Percentiles rank a stretch among this genome's conserved stretches.
Evolutionary conservation across 2,329 filamentous ascomycete genomes (phyloP).

Genomic region (Zymoseptoria brevis): DNA sequence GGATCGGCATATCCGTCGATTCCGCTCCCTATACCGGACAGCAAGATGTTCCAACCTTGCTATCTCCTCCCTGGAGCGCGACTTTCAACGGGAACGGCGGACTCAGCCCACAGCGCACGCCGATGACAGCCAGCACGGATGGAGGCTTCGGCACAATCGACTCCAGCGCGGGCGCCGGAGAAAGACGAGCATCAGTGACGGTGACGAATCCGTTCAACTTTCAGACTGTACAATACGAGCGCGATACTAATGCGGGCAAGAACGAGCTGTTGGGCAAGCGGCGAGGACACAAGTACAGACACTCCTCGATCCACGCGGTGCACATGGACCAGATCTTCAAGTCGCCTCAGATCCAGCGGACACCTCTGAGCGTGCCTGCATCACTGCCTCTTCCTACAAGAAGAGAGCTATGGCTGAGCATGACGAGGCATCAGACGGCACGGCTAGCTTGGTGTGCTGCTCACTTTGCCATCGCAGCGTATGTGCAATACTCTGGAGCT

Average conservation of each 20-base stretch:
- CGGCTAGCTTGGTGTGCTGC: constrained; percentile 84
- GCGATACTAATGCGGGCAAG: constrained; percentile 49
- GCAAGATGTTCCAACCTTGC: constrained; percentile 15
- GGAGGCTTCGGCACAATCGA: constrained; percentile 23
- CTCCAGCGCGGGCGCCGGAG: constrained; percentile 6
- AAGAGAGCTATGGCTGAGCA: constrained; percentile 78
- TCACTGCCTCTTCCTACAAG: constrained; percentile 87
- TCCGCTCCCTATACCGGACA: constrained; percentile 6
- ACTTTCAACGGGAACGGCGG: constrained; percentile 18
- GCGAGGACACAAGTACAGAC: constrained; percentile 94
- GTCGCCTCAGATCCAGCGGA: constrained; percentile 71
- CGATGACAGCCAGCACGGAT: constrained; percentile 26
- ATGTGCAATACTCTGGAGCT: constrained; percentile 77
- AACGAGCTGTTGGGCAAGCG: constrained; percentile 77
- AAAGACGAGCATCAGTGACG: constrained; percentile 9
- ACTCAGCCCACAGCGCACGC: constrained; percentile 25
- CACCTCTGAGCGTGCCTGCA: constrained; percentile 80
- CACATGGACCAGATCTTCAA: constrained; percentile 97
- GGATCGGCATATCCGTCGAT: constrained; percentile 2
- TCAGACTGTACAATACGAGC: constrained; percentile 52
- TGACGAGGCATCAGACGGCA: constrained; percentile 77
- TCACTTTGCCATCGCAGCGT: constrained; percentile 73
- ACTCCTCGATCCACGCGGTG: constrained; percentile 71
- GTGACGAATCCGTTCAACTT: constrained; percentile 82
- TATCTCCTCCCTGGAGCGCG: constrained; percentile 24